Percentiles rank a stretch among this genome's conserved stretches.
These are phyloP conservation scores for Dioscorea alata DNA, from an alignment of 106 monocot species.

Conservation along the genomic window DNA sequence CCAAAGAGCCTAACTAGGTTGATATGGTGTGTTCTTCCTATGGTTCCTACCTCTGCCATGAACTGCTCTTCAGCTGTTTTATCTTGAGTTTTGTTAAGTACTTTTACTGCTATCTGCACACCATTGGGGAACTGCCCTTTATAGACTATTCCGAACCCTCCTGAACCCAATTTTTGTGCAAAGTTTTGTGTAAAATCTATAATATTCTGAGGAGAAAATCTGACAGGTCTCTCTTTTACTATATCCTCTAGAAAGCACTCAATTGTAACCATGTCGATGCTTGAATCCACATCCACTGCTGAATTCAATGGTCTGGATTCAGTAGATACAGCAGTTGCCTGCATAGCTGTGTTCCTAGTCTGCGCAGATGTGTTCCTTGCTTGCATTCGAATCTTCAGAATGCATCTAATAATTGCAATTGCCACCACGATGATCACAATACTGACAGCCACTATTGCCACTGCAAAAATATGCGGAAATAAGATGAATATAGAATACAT, in stretches of 20 bases:
- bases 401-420: slow-evolving; percentile 7
- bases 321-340: background rate
- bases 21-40: slow-evolving; percentile 19
- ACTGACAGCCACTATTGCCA: background rate
- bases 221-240: slow-evolving; percentile 5
- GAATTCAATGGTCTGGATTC: background rate
- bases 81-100: slow-evolving; percentile 6
- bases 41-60: slow-evolving; percentile 23
- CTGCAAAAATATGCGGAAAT: background rate
- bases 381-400: background rate
- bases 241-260: slow-evolving; percentile 15
- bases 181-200: slow-evolving; percentile 13
- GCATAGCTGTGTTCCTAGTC: background rate
- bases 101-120: slow-evolving; percentile 20
- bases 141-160: slow-evolving; percentile 27
- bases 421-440: slow-evolving; percentile 4
- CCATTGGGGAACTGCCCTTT: slow-evolving; percentile 26
- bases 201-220: slow-evolving; percentile 15
- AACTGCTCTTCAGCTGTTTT: slow-evolving; percentile 28
- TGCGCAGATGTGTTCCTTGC: background rate
- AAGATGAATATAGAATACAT: too few relatives aligned
- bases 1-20: slow-evolving; percentile 30
- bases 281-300: background rate
- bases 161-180: slow-evolving; percentile 18
- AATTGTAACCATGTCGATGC: slow-evolving; percentile 7